Evolutionary conservation across 192 early-diverging fungal species (phyloP).

Genomic region (Thamnidium elegans): DNA sequence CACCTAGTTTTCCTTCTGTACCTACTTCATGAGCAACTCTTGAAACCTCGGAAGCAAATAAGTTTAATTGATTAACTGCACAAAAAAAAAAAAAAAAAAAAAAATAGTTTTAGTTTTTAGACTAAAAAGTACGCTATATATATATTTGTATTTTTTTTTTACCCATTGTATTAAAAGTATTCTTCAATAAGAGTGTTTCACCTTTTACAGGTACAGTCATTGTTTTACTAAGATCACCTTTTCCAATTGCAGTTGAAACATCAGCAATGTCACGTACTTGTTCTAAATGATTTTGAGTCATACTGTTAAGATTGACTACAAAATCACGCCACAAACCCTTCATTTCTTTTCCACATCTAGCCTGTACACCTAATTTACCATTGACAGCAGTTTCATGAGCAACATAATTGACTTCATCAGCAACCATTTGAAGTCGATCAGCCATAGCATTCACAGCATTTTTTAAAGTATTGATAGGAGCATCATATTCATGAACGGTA

Average conservation of each 20-base stretch:
- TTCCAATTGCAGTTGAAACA: conserved; percentile 66
- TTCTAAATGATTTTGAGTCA: conserved; percentile 52
- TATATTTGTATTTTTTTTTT: no score
- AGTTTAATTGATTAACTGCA: conserved; percentile 50
- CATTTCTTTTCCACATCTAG: conserved; percentile 41
- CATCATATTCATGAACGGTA: conserved; percentile 12
- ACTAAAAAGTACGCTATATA: not conserved
- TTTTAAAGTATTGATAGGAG: conserved; percentile 43
- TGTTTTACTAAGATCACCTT: conserved; percentile 68
- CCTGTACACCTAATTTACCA: conserved; percentile 71
- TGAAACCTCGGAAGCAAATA: conserved; percentile 58
- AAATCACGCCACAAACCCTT: conserved; percentile 58
- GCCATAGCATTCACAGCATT: conserved; percentile 60
- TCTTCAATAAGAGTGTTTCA: conserved; percentile 71
- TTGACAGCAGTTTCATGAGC: conserved; percentile 69
- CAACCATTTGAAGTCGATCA: conserved; percentile 54
- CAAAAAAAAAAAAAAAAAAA: conserved; percentile 1
- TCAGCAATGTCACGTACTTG: conserved; percentile 68
- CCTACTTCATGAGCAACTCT: conserved; percentile 66
- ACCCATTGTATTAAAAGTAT: conserved; percentile 76
- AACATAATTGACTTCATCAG: conserved; percentile 62
- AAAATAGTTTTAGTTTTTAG: not conserved
- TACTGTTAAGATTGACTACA: conserved; percentile 53
- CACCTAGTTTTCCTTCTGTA: conserved; percentile 70
- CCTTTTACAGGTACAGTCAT: conserved; percentile 68